phyloP scores from a whole-genome alignment of 2,329 filamentous ascomycete species.

The Samsoniella hepiali region DNA sequence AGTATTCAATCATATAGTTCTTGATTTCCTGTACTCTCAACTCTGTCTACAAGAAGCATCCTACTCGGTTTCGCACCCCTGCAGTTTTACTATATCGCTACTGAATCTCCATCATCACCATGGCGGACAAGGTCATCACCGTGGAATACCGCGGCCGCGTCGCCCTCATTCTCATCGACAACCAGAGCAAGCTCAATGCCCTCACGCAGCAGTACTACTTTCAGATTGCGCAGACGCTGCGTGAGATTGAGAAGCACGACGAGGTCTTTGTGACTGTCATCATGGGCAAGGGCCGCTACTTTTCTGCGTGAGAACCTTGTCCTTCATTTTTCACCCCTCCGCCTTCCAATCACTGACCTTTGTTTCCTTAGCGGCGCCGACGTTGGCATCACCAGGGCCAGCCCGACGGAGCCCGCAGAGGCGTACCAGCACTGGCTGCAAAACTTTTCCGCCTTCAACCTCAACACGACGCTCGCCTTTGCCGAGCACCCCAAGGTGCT shows the following conservation, averaged over 20 bases:
- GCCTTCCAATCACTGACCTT: background rate
- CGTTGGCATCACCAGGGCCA: constrained; percentile 54
- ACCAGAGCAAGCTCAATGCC: constrained; percentile 83
- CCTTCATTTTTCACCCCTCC: background rate
- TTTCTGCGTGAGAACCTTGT: constrained; percentile 70
- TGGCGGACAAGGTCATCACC: constrained; percentile 28
- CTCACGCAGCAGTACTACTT: constrained; percentile 72
- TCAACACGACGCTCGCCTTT: constrained; percentile 86
- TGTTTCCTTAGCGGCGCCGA: constrained; percentile 67
- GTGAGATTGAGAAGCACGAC: constrained; percentile 72
- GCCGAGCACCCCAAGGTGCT: constrained; percentile 94
- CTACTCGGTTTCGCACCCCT: background rate
- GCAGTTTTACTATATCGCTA: background rate
- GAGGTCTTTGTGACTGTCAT: constrained; percentile 83
- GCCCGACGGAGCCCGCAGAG: constrained; percentile 33
- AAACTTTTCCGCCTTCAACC: constrained; percentile 77
- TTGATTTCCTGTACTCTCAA: too few species aligned
- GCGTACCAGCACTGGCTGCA: constrained; percentile 59
- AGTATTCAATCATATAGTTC: background rate
- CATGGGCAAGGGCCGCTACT: constrained; percentile 76
- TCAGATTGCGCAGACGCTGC: constrained; percentile 66
- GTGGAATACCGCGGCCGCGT: constrained; percentile 42
- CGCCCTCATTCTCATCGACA: constrained; percentile 81
- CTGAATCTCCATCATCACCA: background rate
- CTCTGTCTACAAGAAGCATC: background rate